phyloP scores from a whole-genome alignment of 805 yeast species.

The Wickerhamiella alocasiicola region DNA sequence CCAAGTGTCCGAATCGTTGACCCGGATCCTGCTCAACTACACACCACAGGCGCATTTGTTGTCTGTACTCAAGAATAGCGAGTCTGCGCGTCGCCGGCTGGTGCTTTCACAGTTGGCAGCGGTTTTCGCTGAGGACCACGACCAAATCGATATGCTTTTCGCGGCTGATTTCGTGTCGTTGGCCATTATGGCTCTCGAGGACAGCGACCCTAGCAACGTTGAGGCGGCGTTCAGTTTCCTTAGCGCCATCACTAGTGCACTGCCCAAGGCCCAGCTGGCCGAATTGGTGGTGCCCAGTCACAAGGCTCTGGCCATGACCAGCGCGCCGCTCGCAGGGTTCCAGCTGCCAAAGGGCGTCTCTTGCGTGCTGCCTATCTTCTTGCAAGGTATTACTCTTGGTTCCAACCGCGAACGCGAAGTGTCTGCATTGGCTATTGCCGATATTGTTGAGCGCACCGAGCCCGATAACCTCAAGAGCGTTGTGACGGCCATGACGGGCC shows the following conservation, averaged over 20 bases:
- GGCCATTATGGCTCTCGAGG: conserved; percentile 62
- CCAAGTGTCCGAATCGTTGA: conserved; percentile 39
- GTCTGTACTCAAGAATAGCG: conserved; percentile 65
- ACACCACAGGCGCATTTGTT: conserved; percentile 42
- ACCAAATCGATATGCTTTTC: conserved; percentile 39
- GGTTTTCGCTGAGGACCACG: conserved; percentile 53
- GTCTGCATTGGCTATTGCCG: conserved; percentile 83
- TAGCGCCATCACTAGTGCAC: conserved; percentile 50
- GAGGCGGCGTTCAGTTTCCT: conserved; percentile 53
- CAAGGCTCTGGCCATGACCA: conserved; percentile 55
- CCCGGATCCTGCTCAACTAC: conserved; percentile 53
- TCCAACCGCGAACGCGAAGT: conserved; percentile 66
- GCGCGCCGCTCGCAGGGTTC: conserved; percentile 56
- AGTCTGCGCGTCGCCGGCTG: conserved; percentile 39
- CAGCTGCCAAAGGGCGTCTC: conserved; percentile 63
- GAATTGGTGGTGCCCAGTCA: conserved; percentile 68
- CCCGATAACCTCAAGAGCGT: conserved; percentile 66
- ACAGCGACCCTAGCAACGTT: conserved; percentile 43
- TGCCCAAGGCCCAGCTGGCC: conserved; percentile 66
- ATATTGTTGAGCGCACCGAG: conserved; percentile 72
- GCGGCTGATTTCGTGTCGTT: conserved; percentile 62
- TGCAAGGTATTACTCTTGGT: conserved; percentile 95
- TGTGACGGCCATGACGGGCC: conserved; percentile 92
- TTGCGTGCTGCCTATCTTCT: conserved; percentile 78
- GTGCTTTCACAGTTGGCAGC: conserved; percentile 50